Percentiles rank a stretch among this genome's conserved stretches.
phyloP scores from a whole-genome alignment of 2,329 filamentous ascomycete species.

The Colletotrichum lini region DNA sequence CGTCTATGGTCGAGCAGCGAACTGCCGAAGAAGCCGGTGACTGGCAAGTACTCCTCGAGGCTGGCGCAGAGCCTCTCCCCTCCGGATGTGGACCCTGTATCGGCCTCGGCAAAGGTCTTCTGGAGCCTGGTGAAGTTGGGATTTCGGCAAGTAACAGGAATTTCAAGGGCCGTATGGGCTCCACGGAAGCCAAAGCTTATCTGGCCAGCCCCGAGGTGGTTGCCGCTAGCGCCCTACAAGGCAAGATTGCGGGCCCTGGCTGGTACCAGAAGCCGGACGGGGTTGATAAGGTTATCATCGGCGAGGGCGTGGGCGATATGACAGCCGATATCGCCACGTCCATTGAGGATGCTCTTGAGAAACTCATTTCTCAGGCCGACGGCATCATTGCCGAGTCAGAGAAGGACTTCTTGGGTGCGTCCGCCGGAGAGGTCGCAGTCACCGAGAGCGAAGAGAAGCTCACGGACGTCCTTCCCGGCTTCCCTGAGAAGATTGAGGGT shows the following conservation, averaged over 20 bases:
- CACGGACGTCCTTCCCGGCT: slow-evolving; percentile 86
- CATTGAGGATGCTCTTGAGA: slow-evolving; percentile 79
- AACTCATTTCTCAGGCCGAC: slow-evolving; percentile 79
- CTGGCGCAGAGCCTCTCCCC: slow-evolving; percentile 80
- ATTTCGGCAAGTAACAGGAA: slow-evolving; percentile 90
- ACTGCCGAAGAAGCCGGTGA: slow-evolving; percentile 84
- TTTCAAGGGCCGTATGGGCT: slow-evolving; percentile 93
- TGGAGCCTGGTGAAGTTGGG: slow-evolving; percentile 88
- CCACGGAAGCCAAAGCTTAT: slow-evolving; percentile 84
- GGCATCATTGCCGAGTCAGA: slow-evolving; percentile 69
- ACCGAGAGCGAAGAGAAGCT: slow-evolving; percentile 50
- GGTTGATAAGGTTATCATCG: slow-evolving; percentile 76
- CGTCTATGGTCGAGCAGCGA: slow-evolving; percentile 83
- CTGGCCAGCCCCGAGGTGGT: slow-evolving; percentile 92
- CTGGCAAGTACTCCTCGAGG: slow-evolving; percentile 86
- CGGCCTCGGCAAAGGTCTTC: slow-evolving; percentile 79
- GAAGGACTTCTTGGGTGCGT: slow-evolving; percentile 57
- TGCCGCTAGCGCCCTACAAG: slow-evolving; percentile 85
- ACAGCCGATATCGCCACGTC: slow-evolving; percentile 76
- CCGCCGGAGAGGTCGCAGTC: slow-evolving; percentile 46
- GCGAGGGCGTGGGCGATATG: slow-evolving; percentile 78
- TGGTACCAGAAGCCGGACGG: slow-evolving; percentile 82
- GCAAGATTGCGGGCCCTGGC: slow-evolving; percentile 82
- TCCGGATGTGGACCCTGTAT: slow-evolving; percentile 89
- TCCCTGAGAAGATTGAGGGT: slow-evolving; percentile 85